Base-by-base conservation (phyloP, 805 yeast genomes). In the Kodamaea neixiangensis region DNA sequence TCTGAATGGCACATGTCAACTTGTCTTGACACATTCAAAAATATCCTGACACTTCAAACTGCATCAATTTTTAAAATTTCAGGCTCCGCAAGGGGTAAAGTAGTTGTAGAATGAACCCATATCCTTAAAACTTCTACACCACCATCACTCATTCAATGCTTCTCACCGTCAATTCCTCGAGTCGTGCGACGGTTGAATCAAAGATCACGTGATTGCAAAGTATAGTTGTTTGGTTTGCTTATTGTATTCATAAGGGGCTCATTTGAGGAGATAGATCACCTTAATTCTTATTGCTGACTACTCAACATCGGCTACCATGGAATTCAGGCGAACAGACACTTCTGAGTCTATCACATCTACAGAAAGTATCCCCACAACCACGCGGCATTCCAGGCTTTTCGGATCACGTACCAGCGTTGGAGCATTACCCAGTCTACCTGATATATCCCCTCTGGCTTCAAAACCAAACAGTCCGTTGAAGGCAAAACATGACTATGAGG, bases 401-500 rank as follows among this genome's bases (percentile, higher is more conserved):
- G 59, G 60, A 9, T 57, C 64, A 3, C 52, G 59, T 40, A 55
- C 60, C 2, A 59, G 68, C 18, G 53, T 61, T 5, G 41, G 58
- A 2, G 56, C 53, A 11, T 50, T 64, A 13, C 68, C 68, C 5
- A 62, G 64, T 40, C 53, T 63, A 18, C 67, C 67, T 4, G 46
- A 41, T 14, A 14, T 34, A 9, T 40, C 47, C 21, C 29, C 35
- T 4, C 48, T 17, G 37, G 35, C 17, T 15, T 42, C 45, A 10
- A 42, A 21, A 22, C 34, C 34, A 15, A 22, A 22, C 13, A 42
- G 45, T 13, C 45, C 45, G 35, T 34, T 17, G 10, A 39, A 21
- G 17, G 29, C 33, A 13, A 42, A 40, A 21, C 10, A 41, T 17
- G 35, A 38, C 20, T 42, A 46, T 13, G 47, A 33, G 3, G n/a